A percentile compares a stretch with the other conserved stretches of the same genome.
These are phyloP conservation scores for Loxodes magnus DNA, from an alignment of 73 alveolate species.

Conservation along the genomic window DNA sequence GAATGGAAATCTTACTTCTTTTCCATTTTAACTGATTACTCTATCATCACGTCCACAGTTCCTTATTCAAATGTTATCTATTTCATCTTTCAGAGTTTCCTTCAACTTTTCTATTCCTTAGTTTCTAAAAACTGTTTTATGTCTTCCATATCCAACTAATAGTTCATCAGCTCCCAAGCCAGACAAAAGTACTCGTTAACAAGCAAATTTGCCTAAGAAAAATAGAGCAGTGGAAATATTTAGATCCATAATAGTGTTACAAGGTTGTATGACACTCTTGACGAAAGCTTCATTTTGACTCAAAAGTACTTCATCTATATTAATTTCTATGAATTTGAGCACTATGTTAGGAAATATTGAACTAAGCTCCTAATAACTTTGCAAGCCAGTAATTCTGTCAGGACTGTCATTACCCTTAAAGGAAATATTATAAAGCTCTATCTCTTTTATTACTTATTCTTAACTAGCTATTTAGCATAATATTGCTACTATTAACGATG, in stretches of 20 bases:
- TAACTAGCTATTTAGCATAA: not conserved
- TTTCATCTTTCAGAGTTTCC: conserved; percentile 61
- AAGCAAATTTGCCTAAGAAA: too few relatives aligned
- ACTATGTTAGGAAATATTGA: conserved; percentile 36
- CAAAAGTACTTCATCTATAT: conserved; percentile 29
- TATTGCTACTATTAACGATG: conserved; percentile 56
- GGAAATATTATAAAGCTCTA: conserved; percentile 49
- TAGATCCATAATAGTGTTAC: conserved; percentile 79
- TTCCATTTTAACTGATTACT: conserved; percentile 54
- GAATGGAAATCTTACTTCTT: conserved; percentile 79
- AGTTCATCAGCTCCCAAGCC: conserved; percentile 91
- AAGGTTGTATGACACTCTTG: conserved; percentile 41
- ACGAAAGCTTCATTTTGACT: conserved; percentile 32
- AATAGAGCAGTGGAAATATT: conserved; percentile 78
- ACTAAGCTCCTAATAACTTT: conserved; percentile 48
- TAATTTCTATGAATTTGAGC: conserved; percentile 41
- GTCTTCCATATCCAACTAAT: conserved; percentile 83
- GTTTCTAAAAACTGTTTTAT: conserved; percentile 45
- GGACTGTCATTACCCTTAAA: conserved; percentile 64
- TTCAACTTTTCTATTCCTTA: conserved; percentile 39
- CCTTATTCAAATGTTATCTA: conserved; percentile 79
- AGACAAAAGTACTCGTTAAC: conserved; percentile 26
- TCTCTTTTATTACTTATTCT: conserved; percentile 25
- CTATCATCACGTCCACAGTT: conserved; percentile 90
- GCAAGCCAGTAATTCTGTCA: conserved; percentile 62